Evolutionary conservation across 768 basidiomycete genomes (phyloP).

Genomic region (Leucosporidium creatinivorum): DNA sequence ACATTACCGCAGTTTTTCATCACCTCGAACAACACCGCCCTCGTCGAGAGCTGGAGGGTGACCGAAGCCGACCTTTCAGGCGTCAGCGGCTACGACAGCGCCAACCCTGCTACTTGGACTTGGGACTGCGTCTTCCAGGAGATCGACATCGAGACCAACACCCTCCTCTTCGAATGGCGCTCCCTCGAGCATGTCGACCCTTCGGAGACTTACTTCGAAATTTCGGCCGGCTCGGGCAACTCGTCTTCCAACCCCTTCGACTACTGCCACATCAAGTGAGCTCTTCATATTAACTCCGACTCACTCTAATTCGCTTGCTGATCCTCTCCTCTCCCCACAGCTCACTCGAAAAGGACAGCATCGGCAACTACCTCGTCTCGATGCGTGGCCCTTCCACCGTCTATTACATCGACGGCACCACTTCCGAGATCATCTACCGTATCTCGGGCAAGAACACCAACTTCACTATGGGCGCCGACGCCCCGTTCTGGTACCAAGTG

Average conservation of each 20-base stretch:
- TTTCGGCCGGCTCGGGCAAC: background rate
- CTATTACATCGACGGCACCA: slow-evolving; percentile 32
- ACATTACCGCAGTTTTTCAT: slow-evolving; percentile 32
- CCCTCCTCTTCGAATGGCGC: slow-evolving; percentile 37
- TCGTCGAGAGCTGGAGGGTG: slow-evolving; percentile 29
- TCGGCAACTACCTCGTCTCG: slow-evolving; percentile 38
- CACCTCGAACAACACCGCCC: slow-evolving; percentile 36
- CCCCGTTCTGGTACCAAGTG: slow-evolving; percentile 22
- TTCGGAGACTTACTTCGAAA: slow-evolving; percentile 26
- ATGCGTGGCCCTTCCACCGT: slow-evolving; percentile 36
- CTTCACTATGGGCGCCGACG: slow-evolving; percentile 34
- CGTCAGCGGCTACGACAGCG: background rate
- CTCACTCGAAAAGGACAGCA: slow-evolving; percentile 34
- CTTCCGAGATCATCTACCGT: slow-evolving; percentile 35
- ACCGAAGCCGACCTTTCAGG: slow-evolving; percentile 27
- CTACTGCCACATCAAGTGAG: slow-evolving; percentile 36
- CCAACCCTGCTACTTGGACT: slow-evolving; percentile 28
- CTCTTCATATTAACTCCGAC: background rate
- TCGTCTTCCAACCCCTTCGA: slow-evolving; percentile 7
- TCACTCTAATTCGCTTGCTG: background rate
- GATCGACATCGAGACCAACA: slow-evolving; percentile 35
- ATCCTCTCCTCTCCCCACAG: background rate
- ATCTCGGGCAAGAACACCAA: slow-evolving; percentile 33
- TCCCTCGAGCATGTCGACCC: slow-evolving; percentile 35
- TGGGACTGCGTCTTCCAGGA: slow-evolving; percentile 33